phyloP scores from a whole-genome alignment of 768 basidiomycete genomes.

The Leccinum rimulosum region DNA sequence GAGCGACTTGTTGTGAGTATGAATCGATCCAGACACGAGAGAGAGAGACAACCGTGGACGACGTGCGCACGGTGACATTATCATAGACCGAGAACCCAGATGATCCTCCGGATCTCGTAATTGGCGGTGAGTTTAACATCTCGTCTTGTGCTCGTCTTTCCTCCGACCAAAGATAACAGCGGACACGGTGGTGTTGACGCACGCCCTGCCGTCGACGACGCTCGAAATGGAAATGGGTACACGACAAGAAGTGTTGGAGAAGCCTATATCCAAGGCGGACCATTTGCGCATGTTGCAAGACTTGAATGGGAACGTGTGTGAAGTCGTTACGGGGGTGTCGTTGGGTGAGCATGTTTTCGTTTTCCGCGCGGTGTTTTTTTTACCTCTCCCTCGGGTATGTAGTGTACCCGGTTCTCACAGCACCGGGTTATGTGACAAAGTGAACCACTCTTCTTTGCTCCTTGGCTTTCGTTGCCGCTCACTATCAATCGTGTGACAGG shows the following conservation, averaged over 20 bases:
- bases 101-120: constrained; percentile 76
- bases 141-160: not conserved
- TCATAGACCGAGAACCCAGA: constrained; percentile 52
- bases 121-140: constrained; percentile 49
- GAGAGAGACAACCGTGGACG: not conserved
- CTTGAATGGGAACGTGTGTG: constrained; percentile 81
- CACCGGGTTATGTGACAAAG: constrained; percentile 77
- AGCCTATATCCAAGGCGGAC: constrained; percentile 75
- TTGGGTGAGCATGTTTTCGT: constrained; percentile 53
- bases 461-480: not conserved
- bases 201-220: constrained; percentile 59
- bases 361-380: not conserved
- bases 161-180: constrained; percentile 45
- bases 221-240: constrained; percentile 38
- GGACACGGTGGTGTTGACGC: constrained; percentile 93
- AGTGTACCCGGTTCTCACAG: constrained; percentile 74
- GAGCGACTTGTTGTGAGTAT: constrained; percentile 66
- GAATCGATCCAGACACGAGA: not conserved
- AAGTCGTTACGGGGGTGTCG: constrained; percentile 89
- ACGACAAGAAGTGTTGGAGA: constrained; percentile 82
- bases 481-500: constrained; percentile 33
- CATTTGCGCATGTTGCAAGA: constrained; percentile 86
- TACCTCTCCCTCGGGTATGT: not conserved
- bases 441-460: constrained; percentile 25
- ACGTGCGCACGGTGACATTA: not conserved